Base-by-base conservation (phyloP, 2,329 filamentous ascomycete species). In the Hawksworthiomyces lignivorus region DNA sequence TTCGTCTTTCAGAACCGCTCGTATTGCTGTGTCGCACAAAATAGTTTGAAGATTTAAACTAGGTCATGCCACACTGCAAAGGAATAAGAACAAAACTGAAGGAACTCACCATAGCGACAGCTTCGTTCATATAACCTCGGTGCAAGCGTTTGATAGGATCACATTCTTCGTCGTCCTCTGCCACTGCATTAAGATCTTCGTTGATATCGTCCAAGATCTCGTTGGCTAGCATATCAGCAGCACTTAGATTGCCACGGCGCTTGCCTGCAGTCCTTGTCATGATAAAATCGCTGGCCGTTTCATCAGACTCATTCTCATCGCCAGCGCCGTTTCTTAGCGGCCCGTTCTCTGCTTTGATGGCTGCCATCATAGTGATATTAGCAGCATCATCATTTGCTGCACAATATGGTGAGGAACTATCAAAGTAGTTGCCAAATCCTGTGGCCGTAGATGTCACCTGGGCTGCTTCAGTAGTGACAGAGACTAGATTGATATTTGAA, bases 121-220 rank as follows among this genome's bases (percentile, higher is more conserved):
- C 89, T 60, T 90, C 82, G 52, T 82, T 77, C 78, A 94, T 95
- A 64, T 88, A 95, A 32, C 58, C 61, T 44, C 70, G 62, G 49
- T 77, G 72, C 18, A 67, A 55, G 9, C 48, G 48, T 29, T 51
- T 51, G 38, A 50, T 28, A 4, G 49, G 49, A n/a, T 51, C 49
- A 12, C 18, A 11, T 47, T 72, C 68, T 4, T 48, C 51, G 21
- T 48, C 48, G 30, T 47, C 40, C 6, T 42, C 49, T 15, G 51
- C 21, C n/a, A 21, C 36, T 19, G 43, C 41, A 7, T 43, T 48
- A 20, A 51, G 53, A 29, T 56, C 56, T 43, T 60, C 57, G 41
- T 56, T 58, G 32, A 51, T 43, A 45, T 51, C 49, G 44, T 51
- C 44, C 36, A 51, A 21, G 22, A 51, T 51, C 40, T 50, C 49